Conservation (phyloP, 2,329 filamentous ascomycete species). For the Gyromitra esculenta region DNA sequence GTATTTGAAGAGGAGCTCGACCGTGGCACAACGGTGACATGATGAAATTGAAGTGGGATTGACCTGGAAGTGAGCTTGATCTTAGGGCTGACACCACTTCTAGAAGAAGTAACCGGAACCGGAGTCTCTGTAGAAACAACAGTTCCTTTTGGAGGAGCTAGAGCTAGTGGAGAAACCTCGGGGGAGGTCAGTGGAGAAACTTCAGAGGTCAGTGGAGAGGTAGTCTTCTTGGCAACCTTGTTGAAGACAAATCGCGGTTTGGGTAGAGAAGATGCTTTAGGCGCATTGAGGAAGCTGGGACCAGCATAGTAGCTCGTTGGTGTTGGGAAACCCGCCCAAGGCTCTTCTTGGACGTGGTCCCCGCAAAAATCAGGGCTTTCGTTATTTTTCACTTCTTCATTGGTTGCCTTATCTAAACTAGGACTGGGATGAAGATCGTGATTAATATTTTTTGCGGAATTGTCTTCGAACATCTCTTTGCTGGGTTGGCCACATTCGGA, state of each 20-base stretch:
- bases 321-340: neutral
- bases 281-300: neutral
- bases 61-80: neutral
- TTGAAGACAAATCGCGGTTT: neutral
- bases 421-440: neutral
- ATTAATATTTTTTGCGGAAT: neutral
- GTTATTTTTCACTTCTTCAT: neutral
- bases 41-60: no score
- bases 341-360: neutral
- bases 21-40: neutral
- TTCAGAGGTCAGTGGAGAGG: neutral
- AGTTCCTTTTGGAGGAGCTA: no score
- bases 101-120: neutral
- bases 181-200: no score
- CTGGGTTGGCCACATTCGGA: neutral
- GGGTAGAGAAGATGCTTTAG: neutral
- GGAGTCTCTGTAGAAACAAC: no score
- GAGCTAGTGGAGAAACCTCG: neutral
- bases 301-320: neutral
- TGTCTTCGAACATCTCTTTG: neutral
- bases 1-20: neutral
- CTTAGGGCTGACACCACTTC: neutral
- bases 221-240: neutral
- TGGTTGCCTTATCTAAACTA: neutral
- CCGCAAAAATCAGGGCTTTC: neutral